Evolutionary conservation across 345 rosid genomes (phyloP).

Genomic region (Eucalyptus dawsonii): DNA sequence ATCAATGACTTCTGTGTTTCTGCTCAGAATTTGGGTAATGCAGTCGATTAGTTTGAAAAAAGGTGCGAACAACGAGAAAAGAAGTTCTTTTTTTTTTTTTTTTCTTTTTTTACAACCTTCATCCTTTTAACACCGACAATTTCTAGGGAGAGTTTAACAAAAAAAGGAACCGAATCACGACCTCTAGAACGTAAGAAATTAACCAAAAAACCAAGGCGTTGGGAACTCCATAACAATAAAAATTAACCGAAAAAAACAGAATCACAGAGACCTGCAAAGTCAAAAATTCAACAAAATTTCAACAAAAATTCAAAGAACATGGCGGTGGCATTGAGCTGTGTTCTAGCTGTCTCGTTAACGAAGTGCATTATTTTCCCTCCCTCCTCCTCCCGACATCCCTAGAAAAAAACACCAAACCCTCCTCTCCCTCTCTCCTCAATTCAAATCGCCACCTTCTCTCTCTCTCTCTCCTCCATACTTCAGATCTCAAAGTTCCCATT

Average conservation of each 20-base stretch:
- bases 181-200: background rate
- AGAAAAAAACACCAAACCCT: background rate
- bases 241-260: background rate
- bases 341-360: constrained; percentile 47
- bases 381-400: background rate
- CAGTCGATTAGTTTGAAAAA: background rate
- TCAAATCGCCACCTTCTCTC: background rate
- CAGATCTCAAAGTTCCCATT: background rate
- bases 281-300: background rate
- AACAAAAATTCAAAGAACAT: background rate
- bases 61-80: background rate
- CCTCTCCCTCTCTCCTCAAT: background rate
- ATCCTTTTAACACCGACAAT: background rate
- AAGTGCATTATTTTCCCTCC: constrained; percentile 8
- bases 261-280: background rate
- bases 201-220: background rate
- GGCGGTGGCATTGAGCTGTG: constrained; percentile 57
- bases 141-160: background rate
- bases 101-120: too few species aligned
- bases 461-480: background rate
- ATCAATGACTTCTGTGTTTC: background rate
- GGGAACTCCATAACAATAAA: background rate
- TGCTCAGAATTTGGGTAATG: background rate
- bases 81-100: too few species aligned
- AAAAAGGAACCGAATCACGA: background rate